These are phyloP conservation scores for Sicyos edulis DNA, from an alignment of 306 rosid species.

Conservation along the genomic window DNA sequence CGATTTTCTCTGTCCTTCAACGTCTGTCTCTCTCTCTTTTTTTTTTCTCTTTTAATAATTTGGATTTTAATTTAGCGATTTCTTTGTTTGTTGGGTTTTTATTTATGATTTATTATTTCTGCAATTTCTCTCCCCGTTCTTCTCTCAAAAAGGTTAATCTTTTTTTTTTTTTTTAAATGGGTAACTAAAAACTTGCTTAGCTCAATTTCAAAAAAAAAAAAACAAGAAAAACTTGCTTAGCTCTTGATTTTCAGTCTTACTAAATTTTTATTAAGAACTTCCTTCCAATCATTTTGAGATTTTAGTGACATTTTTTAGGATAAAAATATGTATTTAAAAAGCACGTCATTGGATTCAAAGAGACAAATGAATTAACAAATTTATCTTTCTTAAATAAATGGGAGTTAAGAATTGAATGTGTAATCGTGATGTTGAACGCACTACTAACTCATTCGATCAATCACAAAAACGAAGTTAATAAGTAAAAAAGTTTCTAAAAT, in stretches of 20 bases:
- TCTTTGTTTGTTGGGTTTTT: neutral
- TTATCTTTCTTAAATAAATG: no score
- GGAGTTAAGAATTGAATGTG: no score
- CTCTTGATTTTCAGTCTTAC: neutral
- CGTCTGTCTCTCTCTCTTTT: neutral
- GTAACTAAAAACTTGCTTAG: neutral
- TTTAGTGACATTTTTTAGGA: neutral
- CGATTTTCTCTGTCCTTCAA: neutral
- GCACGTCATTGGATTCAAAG: no score
- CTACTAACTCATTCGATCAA: no score
- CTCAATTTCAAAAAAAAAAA: no score
- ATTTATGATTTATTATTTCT: neutral
- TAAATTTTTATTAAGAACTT: neutral
- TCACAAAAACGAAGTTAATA: no score
- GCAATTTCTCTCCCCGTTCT: conserved; percentile 4
- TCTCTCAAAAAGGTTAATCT: neutral
- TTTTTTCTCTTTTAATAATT: conserved; percentile 5
- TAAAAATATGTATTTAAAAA: neutral
- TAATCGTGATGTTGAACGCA: no score
- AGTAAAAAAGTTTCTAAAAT: no score
- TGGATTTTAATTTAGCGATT: neutral
- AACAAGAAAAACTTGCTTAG: neutral
- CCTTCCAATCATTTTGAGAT: neutral
- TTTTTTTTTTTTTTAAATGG: no score
- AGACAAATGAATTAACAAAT: no score